phyloP scores from a whole-genome alignment of 129 eudicot genomes.

The Lonicera japonica region DNA sequence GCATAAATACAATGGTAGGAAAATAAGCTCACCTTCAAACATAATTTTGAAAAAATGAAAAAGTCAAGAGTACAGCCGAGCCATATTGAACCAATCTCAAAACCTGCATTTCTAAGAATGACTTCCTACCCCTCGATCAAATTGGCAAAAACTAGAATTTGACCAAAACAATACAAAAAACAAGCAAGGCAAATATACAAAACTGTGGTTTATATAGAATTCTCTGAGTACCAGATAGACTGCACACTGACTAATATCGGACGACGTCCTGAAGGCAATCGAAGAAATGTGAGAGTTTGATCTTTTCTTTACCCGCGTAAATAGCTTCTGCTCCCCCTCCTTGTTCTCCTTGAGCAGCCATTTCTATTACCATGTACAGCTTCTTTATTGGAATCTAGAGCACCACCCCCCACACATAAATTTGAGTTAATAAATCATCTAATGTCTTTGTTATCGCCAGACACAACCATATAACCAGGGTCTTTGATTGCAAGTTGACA shows the following conservation, averaged over 20 bases:
- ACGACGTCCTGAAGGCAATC: slow-evolving; percentile 78
- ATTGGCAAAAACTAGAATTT: not conserved
- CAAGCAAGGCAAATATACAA: slow-evolving; percentile 14
- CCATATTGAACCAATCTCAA: not conserved
- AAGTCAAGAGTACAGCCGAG: too few relatives aligned
- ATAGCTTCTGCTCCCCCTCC: slow-evolving; percentile 93
- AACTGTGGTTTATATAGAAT: slow-evolving; percentile 10
- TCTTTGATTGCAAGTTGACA: too few relatives aligned
- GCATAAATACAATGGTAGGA: too few relatives aligned
- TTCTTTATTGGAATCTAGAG: slow-evolving; percentile 89
- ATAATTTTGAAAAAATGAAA: too few relatives aligned
- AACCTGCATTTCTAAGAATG: not conserved
- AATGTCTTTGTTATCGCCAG: not conserved
- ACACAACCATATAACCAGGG: not conserved
- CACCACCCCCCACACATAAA: not conserved
- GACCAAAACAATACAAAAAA: slow-evolving; percentile 1
- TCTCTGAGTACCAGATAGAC: not conserved
- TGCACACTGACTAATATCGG: slow-evolving; percentile 30
- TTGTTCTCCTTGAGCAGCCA: slow-evolving; percentile 96
- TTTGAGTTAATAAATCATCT: not conserved
- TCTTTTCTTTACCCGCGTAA: slow-evolving; percentile 69
- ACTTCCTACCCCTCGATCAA: not conserved
- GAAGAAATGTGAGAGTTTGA: slow-evolving; percentile 69
- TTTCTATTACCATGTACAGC: slow-evolving; percentile 86
- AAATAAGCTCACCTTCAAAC: too few relatives aligned